Conservation (phyloP, 495 filamentous ascomycete species). For the Daldinia decipiens region DNA sequence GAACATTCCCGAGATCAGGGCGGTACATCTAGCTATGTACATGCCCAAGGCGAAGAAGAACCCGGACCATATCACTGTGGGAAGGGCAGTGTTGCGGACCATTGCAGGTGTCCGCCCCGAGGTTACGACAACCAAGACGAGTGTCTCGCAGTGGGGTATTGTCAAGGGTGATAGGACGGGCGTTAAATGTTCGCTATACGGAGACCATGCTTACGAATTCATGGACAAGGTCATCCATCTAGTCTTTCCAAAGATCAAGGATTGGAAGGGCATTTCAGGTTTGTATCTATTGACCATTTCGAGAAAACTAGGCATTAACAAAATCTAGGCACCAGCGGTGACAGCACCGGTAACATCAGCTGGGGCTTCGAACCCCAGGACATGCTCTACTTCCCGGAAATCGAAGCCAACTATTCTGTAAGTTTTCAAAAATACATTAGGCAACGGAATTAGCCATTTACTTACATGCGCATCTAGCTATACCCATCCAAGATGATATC, state of each 20-base stretch:
- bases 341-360: conserved; percentile 85
- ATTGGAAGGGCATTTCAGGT: conserved; percentile 85
- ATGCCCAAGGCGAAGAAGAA: conserved; percentile 69
- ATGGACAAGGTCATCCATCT: conserved; percentile 84
- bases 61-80: conserved; percentile 76
- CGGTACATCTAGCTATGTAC: conserved; percentile 83
- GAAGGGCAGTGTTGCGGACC: conserved; percentile 82
- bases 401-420: conserved; percentile 92
- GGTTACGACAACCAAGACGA: conserved; percentile 73
- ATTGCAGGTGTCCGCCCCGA: conserved; percentile 81
- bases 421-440: conserved; percentile 53
- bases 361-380: conserved; percentile 79
- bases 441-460: conserved; percentile 41
- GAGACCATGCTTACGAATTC: conserved; percentile 88
- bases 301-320: conserved; percentile 15
- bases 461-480: conserved; percentile 54
- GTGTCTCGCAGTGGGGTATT: conserved; percentile 71
- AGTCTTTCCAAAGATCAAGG: conserved; percentile 93
- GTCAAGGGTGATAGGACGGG: conserved; percentile 66
- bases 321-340: conserved; percentile 67
- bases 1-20: conserved; percentile 83
- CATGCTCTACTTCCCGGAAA: conserved; percentile 86
- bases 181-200: conserved; percentile 74
- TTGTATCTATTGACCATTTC: conserved; percentile 41
- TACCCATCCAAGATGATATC: conserved; percentile 95